Conservation (phyloP, 352 stramenopile species). For the Pythium folliculosum region DNA sequence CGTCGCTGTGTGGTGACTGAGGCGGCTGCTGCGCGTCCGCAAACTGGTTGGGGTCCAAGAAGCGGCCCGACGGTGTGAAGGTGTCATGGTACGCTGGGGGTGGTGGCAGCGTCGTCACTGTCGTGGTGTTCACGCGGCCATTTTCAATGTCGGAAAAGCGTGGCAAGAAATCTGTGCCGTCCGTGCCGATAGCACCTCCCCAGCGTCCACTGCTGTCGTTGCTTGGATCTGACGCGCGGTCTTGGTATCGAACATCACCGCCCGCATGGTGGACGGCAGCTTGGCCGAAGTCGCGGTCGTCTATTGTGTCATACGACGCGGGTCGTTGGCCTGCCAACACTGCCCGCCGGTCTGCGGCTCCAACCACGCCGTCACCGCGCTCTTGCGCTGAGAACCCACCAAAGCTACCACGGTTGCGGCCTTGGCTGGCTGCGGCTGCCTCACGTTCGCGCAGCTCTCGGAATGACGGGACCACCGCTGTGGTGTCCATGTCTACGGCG, state of each 20-base stretch:
- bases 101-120: constrained; percentile 33
- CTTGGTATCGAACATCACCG: background rate
- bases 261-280: background rate
- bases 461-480: constrained; percentile 57
- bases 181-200: background rate
- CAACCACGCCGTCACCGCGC: constrained; percentile 8
- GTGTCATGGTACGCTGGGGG: constrained; percentile 43
- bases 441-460: constrained; percentile 51
- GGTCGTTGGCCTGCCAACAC: constrained; percentile 1
- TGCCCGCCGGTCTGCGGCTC: constrained; percentile 4
- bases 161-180: constrained; percentile 14
- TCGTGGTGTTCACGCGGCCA: constrained; percentile 31
- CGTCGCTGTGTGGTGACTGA: constrained; percentile 26
- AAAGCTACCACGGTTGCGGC: constrained; percentile 19
- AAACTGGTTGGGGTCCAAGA: constrained; percentile 10
- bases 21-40: background rate
- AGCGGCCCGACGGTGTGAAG: constrained; percentile 37
- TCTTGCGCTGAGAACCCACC: constrained; percentile 11
- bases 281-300: constrained; percentile 3
- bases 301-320: constrained; percentile 7
- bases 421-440: constrained; percentile 29
- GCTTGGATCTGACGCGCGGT: background rate
- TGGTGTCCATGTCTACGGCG: constrained; percentile 10
- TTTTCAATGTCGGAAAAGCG: constrained; percentile 48
- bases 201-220: background rate